Evolutionary conservation across 345 rosid species (phyloP).

Genomic region (Raphanus raphanistrum): DNA sequence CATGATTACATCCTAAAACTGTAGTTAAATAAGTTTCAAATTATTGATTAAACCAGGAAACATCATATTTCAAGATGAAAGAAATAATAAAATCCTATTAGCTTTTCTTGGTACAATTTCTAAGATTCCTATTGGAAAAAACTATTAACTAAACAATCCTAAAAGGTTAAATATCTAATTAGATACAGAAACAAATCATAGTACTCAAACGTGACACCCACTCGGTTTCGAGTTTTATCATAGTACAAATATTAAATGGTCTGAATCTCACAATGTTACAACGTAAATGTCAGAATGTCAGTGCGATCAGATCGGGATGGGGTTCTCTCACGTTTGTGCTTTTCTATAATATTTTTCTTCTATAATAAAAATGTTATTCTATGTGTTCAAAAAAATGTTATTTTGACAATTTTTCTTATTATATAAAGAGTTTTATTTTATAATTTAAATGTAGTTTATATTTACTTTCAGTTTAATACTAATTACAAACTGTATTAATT

Average conservation of each 20-base stretch:
- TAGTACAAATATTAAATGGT: conserved; percentile 3
- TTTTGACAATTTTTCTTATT: too few relatives aligned
- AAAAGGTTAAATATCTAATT: not conserved
- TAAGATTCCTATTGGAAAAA: not conserved
- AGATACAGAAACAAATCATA: not conserved
- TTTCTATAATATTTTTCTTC: not conserved
- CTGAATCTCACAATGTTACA: conserved; percentile 17
- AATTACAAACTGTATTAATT: too few relatives aligned
- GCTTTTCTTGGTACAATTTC: not conserved
- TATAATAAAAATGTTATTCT: too few relatives aligned
- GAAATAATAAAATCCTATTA: not conserved
- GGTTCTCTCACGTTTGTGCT: not conserved
- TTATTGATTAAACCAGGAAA: not conserved
- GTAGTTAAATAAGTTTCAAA: not conserved
- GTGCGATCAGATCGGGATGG: conserved; percentile 25
- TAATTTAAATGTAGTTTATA: too few relatives aligned
- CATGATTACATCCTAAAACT: not conserved
- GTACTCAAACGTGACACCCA: conserved; percentile 28
- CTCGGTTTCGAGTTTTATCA: conserved; percentile 17
- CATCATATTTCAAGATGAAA: not conserved
- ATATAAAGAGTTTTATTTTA: too few relatives aligned
- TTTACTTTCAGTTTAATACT: too few relatives aligned
- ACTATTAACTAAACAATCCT: not conserved
- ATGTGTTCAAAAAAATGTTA: too few relatives aligned
- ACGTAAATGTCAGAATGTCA: conserved; percentile 24